Evolutionary conservation across 768 basidiomycete genomes (phyloP).

Genomic region (Mycena albidolilacea): DNA sequence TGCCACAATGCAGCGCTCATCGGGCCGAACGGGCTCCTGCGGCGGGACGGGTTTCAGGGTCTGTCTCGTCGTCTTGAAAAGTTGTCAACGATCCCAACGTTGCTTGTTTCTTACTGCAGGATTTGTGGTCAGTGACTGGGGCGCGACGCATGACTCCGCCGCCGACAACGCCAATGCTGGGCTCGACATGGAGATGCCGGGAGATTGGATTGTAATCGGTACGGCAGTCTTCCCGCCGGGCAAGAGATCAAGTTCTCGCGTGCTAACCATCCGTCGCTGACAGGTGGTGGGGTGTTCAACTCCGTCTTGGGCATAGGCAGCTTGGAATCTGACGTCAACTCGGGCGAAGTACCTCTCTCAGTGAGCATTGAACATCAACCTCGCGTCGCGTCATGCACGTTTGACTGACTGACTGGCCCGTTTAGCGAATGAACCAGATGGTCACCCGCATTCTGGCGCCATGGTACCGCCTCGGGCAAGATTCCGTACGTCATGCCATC

Average conservation of each 20-base stretch:
- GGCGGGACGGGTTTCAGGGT: conserved; percentile 39
- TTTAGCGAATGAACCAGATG: conserved; percentile 62
- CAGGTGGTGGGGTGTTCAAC: conserved; percentile 52
- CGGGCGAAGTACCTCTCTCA: conserved; percentile 50
- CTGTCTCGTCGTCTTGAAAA: conserved; percentile 47
- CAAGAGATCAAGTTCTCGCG: conserved; percentile 42
- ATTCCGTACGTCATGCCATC: conserved; percentile 43
- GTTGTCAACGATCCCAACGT: conserved; percentile 52
- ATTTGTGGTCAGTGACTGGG: conserved; percentile 57
- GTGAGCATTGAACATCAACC: conserved; percentile 45
- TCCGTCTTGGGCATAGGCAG: conserved; percentile 46
- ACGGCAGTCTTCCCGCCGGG: conserved; percentile 46
- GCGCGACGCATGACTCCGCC: conserved; percentile 41
- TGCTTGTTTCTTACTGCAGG: conserved; percentile 61
- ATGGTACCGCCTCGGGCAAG: conserved; percentile 65
- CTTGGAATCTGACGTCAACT: conserved; percentile 54
- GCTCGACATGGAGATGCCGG: conserved; percentile 43
- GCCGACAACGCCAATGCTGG: conserved; percentile 43
- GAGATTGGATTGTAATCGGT: conserved; percentile 51
- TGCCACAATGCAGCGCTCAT: conserved; percentile 60
- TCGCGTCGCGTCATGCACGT: not conserved
- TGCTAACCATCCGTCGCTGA: not conserved
- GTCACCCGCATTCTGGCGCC: conserved; percentile 60
- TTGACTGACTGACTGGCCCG: not conserved
- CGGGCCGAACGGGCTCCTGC: conserved; percentile 34